These are phyloP conservation scores for Xylaria grammica DNA, from an alignment of 495 filamentous ascomycete genomes.

Conservation along the genomic window DNA sequence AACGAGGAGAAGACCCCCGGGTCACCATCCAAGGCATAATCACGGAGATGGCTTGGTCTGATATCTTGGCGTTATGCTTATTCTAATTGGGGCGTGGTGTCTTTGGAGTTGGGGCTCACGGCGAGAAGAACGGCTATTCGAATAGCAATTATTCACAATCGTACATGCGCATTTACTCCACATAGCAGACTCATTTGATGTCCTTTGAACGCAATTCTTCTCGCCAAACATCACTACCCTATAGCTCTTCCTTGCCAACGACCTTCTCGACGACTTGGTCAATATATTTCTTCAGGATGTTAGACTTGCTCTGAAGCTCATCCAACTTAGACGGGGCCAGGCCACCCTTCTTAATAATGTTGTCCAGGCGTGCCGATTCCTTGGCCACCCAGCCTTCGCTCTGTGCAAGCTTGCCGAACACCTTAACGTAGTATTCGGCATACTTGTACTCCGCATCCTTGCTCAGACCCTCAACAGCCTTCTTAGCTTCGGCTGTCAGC, in stretches of 20 bases:
- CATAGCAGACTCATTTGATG: conserved; percentile 1
- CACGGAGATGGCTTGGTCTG: neutral
- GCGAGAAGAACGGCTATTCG: neutral
- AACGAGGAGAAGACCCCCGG: conserved; percentile 49
- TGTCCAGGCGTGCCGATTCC: conserved; percentile 80
- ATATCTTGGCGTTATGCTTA: conserved; percentile 1
- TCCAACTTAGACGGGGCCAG: conserved; percentile 86
- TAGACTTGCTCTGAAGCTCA: conserved; percentile 83
- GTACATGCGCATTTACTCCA: neutral
- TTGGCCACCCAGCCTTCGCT: conserved; percentile 81
- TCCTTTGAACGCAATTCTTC: conserved; percentile 9
- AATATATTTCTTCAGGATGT: conserved; percentile 84
- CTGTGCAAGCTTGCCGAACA: conserved; percentile 79
- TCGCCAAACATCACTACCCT: conserved; percentile 34
- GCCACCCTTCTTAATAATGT: conserved; percentile 82
- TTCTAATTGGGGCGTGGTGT: conserved; percentile 32
- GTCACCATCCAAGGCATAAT: conserved; percentile 33
- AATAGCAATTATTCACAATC: conserved; percentile 1
- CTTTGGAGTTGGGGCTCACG: conserved; percentile 18
- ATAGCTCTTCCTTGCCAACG: conserved; percentile 71
- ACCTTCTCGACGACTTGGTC: conserved; percentile 40
- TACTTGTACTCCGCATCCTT: conserved; percentile 69
- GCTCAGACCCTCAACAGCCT: conserved; percentile 68
- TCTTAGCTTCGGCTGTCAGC: conserved; percentile 68
- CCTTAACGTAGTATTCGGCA: conserved; percentile 92